Conservation (phyloP, 2,329 filamentous ascomycete genomes). For the Phoma sp. region DNA sequence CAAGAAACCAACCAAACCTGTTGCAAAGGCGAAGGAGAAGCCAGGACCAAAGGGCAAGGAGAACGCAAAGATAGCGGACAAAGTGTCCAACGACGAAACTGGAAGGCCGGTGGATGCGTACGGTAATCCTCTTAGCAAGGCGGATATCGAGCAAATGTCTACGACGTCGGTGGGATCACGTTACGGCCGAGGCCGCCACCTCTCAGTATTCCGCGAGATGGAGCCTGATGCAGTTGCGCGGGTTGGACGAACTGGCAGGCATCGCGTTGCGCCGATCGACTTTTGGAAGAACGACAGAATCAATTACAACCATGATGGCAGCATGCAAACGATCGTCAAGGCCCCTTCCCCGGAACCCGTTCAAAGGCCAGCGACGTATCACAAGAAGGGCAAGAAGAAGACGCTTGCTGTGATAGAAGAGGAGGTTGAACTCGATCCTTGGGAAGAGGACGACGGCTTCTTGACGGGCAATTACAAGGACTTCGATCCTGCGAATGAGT, state of each 20-base stretch:
- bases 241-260: constrained; percentile 72
- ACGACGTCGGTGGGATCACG: constrained; percentile 40
- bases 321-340: constrained; percentile 79
- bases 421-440: constrained; percentile 68
- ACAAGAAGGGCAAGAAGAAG: constrained; percentile 40
- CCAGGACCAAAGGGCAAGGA: constrained; percentile 15
- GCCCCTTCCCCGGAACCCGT: constrained; percentile 66
- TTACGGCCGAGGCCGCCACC: constrained; percentile 43
- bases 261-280: constrained; percentile 78
- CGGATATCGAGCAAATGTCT: constrained; percentile 45
- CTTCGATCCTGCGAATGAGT: constrained; percentile 68
- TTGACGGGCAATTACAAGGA: constrained; percentile 69
- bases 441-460: constrained; percentile 73
- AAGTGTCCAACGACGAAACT: constrained; percentile 20
- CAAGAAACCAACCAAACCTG: constrained; percentile 37
- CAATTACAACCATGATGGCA: constrained; percentile 71
- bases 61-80: constrained; percentile 14
- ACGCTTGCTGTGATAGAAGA: constrained; percentile 58
- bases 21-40: constrained; percentile 35
- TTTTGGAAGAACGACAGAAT: constrained; percentile 88
- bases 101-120: constrained; percentile 43
- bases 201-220: constrained; percentile 46
- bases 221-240: constrained; percentile 38
- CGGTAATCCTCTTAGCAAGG: constrained; percentile 42
- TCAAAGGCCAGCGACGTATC: constrained; percentile 45